Evolutionary conservation across 2,329 filamentous ascomycete species (phyloP).

Genomic region (Huntiella savannae): DNA sequence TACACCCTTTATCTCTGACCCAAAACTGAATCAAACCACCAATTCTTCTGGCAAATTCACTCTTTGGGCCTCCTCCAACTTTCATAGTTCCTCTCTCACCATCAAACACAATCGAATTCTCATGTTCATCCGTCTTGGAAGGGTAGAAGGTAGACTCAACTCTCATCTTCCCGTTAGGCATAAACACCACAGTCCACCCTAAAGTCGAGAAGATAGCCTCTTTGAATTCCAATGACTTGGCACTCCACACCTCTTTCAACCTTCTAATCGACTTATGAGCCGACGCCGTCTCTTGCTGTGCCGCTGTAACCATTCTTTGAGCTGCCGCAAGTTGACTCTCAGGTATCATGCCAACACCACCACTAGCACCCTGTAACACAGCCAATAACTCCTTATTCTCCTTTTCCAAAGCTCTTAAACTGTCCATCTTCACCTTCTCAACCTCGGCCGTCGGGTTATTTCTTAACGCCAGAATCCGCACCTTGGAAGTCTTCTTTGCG

Average conservation of each 20-base stretch:
- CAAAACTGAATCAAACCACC: constrained; percentile 79
- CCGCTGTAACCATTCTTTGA: constrained; percentile 55
- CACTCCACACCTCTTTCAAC: constrained; percentile 79
- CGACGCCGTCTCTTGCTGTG: constrained; percentile 47
- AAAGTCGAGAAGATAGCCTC: constrained; percentile 83
- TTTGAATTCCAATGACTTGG: constrained; percentile 85
- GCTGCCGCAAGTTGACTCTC: constrained; percentile 55
- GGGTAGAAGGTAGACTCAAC: constrained; percentile 76
- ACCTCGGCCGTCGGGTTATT: constrained; percentile 81
- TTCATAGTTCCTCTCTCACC: constrained; percentile 96
- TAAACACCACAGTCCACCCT: constrained; percentile 87
- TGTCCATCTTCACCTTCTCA: constrained; percentile 67
- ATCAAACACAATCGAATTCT: constrained; percentile 66
- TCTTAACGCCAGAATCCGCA: constrained; percentile 66
- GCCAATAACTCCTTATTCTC: constrained; percentile 72
- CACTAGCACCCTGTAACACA: constrained; percentile 32
- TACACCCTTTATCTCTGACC: constrained; percentile 84
- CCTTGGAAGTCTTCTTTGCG: constrained; percentile 48
- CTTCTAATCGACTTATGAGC: constrained; percentile 69
- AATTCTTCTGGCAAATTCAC: constrained; percentile 71
- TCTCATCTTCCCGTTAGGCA: constrained; percentile 90
- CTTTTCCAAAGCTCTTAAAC: constrained; percentile 54
- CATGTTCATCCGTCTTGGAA: constrained; percentile 45
- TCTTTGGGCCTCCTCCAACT: constrained; percentile 74
- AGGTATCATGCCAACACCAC: constrained; percentile 45